These are phyloP conservation scores for Verbascum thapsus DNA, from an alignment of 257 asterid genomes.

Conservation along the genomic window DNA sequence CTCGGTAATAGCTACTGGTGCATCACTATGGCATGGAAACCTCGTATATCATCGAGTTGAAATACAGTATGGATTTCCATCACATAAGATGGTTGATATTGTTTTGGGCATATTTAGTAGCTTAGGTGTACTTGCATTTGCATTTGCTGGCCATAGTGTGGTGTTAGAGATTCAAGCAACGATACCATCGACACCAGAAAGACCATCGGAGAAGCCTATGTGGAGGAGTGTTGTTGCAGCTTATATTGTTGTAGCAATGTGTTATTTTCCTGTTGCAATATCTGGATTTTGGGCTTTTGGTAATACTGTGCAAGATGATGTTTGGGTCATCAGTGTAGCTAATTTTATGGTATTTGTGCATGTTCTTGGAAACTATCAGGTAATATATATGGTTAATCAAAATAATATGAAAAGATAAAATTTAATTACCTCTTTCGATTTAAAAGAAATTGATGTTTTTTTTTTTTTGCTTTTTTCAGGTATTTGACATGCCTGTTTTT, in stretches of 20 bases:
- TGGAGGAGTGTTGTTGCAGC: slow-evolving; percentile 43
- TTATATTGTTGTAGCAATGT: slow-evolving; percentile 41
- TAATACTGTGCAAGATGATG: slow-evolving; percentile 37
- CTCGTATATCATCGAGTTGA: not conserved
- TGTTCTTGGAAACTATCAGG: slow-evolving; percentile 59
- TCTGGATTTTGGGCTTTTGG: slow-evolving; percentile 55
- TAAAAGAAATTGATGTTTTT: too few species aligned
- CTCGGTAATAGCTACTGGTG: slow-evolving; percentile 41
- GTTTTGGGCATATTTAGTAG: slow-evolving; percentile 42
- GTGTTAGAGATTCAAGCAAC: slow-evolving; percentile 55
- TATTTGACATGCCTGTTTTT: slow-evolving; percentile 56
- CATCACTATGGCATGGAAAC: slow-evolving; percentile 32
- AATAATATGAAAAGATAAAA: too few species aligned
- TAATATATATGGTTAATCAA: too few species aligned
- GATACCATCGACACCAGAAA: slow-evolving; percentile 49
- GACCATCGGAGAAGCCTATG: slow-evolving; percentile 45
- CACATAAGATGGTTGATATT: slow-evolving; percentile 24
- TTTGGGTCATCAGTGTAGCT: slow-evolving; percentile 43
- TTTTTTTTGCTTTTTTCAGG: slow-evolving; percentile 29
- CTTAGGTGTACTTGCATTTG: slow-evolving; percentile 43
- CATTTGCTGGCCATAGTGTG: slow-evolving; percentile 49
- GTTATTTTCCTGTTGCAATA: slow-evolving; percentile 50
- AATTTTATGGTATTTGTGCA: slow-evolving; percentile 52
- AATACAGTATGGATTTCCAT: slow-evolving; percentile 29
- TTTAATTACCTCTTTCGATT: too few species aligned